phyloP scores from a whole-genome alignment of 2,329 filamentous ascomycete genomes.

The Colletotrichum sublineola region DNA sequence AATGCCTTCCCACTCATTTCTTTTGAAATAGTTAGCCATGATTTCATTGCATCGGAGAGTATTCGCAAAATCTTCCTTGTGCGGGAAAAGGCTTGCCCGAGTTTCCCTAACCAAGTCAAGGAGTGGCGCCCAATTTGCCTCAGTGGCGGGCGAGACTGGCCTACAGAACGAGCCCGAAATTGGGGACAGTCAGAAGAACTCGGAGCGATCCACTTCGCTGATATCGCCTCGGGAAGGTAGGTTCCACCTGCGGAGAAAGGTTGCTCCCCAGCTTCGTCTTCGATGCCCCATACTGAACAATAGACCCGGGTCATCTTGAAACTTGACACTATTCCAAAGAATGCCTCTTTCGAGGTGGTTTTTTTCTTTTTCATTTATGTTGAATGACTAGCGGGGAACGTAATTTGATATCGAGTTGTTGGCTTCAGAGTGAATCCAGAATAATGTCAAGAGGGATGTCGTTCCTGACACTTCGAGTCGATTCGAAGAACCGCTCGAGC shows the following conservation, averaged over 20 bases:
- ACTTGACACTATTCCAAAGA: neutral
- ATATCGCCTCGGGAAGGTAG: neutral
- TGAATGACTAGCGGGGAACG: neutral
- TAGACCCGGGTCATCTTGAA: neutral
- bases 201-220: neutral
- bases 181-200: neutral
- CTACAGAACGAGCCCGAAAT: neutral
- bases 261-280: neutral
- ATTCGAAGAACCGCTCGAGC: neutral
- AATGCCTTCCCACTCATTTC: neutral
- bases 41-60: neutral
- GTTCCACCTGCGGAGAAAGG: neutral
- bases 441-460: neutral
- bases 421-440: neutral
- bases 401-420: neutral
- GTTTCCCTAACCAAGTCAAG: neutral
- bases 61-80: neutral
- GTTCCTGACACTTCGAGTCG: neutral
- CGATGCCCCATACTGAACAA: neutral
- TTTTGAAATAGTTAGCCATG: too few relatives aligned
- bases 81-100: neutral
- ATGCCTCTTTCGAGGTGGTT: accelerated
- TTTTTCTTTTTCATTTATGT: too few relatives aligned
- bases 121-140: neutral
- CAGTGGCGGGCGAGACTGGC: neutral